phyloP scores from a whole-genome alignment of 495 filamentous ascomycete species.

The Pyrenula aspistea region DNA sequence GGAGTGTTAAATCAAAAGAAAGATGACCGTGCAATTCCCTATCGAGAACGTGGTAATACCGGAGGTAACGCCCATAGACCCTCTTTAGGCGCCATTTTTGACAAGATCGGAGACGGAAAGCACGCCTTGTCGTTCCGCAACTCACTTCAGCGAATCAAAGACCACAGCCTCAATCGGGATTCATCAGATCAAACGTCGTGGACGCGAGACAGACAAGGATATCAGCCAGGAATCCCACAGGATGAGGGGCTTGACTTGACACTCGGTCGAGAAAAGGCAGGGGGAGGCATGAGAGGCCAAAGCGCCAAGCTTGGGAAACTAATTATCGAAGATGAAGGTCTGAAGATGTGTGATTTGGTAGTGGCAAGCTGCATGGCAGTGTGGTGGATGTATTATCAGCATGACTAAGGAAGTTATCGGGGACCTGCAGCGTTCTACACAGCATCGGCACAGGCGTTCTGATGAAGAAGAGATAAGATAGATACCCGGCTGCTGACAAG shows the following conservation, averaged over 20 bases:
- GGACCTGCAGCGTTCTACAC: neutral
- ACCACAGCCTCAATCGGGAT: slow-evolving; percentile 7
- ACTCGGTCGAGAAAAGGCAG: slow-evolving; percentile 64
- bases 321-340: slow-evolving; percentile 78
- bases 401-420: neutral
- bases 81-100: neutral
- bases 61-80: neutral
- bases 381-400: slow-evolving; percentile 85
- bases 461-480: neutral
- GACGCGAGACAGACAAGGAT: neutral
- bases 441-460: neutral
- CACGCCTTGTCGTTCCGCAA: neutral
- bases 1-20: neutral
- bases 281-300: slow-evolving; percentile 72
- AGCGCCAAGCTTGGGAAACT: slow-evolving; percentile 88
- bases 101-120: neutral
- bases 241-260: slow-evolving; percentile 52
- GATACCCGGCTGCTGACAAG: neutral
- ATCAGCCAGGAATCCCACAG: slow-evolving; percentile 7
- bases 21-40: neutral
- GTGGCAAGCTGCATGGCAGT: slow-evolving; percentile 84
- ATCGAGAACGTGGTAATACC: neutral
- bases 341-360: slow-evolving; percentile 90
- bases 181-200: neutral
- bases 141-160: slow-evolving; percentile 8